A percentile compares a stretch with the other conserved stretches of the same genome.
phyloP scores from a whole-genome alignment of 345 rosid species.

The Lepidium sativum region DNA sequence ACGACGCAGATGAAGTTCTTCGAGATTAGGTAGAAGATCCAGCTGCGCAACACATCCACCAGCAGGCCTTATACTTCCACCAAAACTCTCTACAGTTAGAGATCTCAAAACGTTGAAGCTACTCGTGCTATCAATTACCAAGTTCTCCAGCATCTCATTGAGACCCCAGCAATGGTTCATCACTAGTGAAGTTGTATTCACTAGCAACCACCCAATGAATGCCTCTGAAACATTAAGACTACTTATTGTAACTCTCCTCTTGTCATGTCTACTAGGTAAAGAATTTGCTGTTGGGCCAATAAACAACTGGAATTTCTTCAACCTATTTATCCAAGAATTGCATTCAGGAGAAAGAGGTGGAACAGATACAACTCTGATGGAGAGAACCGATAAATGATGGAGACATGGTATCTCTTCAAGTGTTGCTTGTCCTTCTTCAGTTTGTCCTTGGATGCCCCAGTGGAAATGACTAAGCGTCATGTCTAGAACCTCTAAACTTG shows the following conservation, averaged over 20 bases:
- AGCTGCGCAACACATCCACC: constrained; percentile 29
- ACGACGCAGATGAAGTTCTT: constrained; percentile 32
- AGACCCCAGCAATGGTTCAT: constrained; percentile 27
- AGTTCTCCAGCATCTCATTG: constrained; percentile 24
- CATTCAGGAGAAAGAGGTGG: constrained; percentile 23
- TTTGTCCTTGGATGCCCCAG: constrained; percentile 22
- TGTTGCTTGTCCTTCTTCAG: constrained; percentile 23
- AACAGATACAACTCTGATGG: constrained; percentile 18
- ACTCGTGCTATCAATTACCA: constrained; percentile 19
- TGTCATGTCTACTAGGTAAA: constrained; percentile 22
- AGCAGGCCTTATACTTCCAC: constrained; percentile 20
- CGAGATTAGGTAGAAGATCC: constrained; percentile 30
- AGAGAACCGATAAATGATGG: constrained; percentile 3
- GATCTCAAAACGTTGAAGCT: constrained; percentile 20
- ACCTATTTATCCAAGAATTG: constrained; percentile 13
- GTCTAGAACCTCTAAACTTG: constrained; percentile 33
- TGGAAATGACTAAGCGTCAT: constrained; percentile 36
- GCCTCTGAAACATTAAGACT: constrained; percentile 25
- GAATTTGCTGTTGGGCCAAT: constrained; percentile 29
- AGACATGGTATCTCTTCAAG: constrained; percentile 25
- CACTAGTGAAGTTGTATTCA: constrained; percentile 23
- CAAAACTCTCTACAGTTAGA: constrained; percentile 17
- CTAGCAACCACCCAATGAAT: constrained; percentile 20
- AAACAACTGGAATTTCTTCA: constrained; percentile 23
- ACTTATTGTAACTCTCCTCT: constrained; percentile 24